A percentile compares a stretch with the other conserved stretches of the same genome.
Conservation (phyloP, 2,329 filamentous ascomycete genomes). For the Ophiostoma sp. region DNA sequence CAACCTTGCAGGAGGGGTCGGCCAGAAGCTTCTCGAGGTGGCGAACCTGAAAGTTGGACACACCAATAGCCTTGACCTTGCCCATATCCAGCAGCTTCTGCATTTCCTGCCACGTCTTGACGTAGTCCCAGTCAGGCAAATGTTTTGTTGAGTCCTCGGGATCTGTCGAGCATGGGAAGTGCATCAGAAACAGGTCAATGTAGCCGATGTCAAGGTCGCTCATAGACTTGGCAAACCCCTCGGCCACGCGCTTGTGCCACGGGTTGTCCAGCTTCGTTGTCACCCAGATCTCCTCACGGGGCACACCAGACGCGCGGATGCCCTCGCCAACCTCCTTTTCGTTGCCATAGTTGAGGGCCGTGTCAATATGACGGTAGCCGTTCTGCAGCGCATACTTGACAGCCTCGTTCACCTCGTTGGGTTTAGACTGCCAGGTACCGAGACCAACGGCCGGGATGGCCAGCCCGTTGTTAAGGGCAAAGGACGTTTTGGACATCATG, state of each 20-base stretch:
- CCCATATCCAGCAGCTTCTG: conserved; percentile 23
- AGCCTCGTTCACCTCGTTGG: conserved; percentile 10
- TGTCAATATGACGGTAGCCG: conserved; percentile 26
- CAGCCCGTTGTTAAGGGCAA: neutral
- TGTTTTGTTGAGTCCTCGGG: conserved; percentile 19
- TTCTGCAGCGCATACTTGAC: conserved; percentile 21
- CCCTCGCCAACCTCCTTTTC: conserved; percentile 25
- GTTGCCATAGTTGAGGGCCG: conserved; percentile 24
- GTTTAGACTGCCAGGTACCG: neutral
- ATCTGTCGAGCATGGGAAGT: conserved; percentile 20
- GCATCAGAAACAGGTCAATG: conserved; percentile 24
- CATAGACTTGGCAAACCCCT: conserved; percentile 21
- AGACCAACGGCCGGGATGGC: neutral
- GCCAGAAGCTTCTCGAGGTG: conserved; percentile 38
- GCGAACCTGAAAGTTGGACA: conserved; percentile 22
- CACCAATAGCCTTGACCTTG: conserved; percentile 24
- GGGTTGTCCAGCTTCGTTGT: conserved; percentile 26
- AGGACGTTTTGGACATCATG: neutral
- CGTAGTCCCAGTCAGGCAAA: conserved; percentile 17
- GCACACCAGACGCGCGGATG: conserved; percentile 23
- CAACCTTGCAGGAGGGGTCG: conserved; percentile 37
- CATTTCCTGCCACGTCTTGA: conserved; percentile 25
- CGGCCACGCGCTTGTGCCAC: conserved; percentile 23
- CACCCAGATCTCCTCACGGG: conserved; percentile 25
- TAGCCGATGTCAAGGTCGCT: conserved; percentile 20